Base-by-base conservation (phyloP, 441 rosid genomes). In the Syzygium malaccense region DNA sequence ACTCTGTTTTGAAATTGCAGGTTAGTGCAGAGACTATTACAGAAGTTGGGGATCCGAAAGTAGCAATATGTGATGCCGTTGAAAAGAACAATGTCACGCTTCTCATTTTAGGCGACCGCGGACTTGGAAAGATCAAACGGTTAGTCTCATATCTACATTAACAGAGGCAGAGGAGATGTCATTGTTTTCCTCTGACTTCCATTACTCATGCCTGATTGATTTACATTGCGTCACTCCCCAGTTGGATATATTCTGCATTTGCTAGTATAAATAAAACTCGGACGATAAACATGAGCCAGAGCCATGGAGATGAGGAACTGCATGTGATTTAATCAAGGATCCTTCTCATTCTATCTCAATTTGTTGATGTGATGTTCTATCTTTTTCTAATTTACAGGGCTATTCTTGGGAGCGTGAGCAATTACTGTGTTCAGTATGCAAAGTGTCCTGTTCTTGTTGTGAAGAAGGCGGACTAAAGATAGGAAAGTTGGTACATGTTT, bases 51-150 rank as follows among this genome's bases (percentile, higher is more conserved):
- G 88, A 88, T 64, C 87, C 91, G 13, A 86, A 88, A 54, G 45
- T 53, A 7, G 90, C 88, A 18, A 90, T 90, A 33, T 90, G 91
- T 37, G 55, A 62, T 25, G 90, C 90, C 0, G 88, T 90, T 26
- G 55, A 79, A 60, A 86, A 88, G 85, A 64, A 78, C 85, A 55
- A 88, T 60, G 87, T 90, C 45, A 66, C 62, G 12, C 68, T 90
- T 37, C 90, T 90, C 14, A 88, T 90, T 30, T 26, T 90, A 83
- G 91, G 91, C 20, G 89, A 86, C 57, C 90, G 48, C 4, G 88
- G 88, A 20, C 88, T 78, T n/a, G 88, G 89, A 64, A 86, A 33
- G 19, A 86, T 90, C 41, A 88, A 86, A 48, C 86, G 66, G 91
- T 90, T 48, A 41, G 89, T 80, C 55, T 60, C 83, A 12, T 45